Evolutionary conservation across 345 rosid species (phyloP).

Genomic region (Geranium brycei): DNA sequence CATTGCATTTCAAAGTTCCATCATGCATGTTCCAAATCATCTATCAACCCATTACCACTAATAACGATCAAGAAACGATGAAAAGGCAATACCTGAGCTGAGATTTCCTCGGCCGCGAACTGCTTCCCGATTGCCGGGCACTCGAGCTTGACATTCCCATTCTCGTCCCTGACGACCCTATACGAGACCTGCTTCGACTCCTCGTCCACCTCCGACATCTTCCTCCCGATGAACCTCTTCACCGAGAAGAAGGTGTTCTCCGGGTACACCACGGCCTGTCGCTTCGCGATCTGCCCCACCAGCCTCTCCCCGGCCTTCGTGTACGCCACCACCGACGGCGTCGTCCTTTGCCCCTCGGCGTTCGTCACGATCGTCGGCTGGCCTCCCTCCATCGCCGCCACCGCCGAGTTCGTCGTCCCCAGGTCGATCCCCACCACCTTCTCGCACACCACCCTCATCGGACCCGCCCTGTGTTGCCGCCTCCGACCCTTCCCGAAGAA

Average conservation of each 20-base stretch:
- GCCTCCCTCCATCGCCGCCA: slow-evolving; percentile 87
- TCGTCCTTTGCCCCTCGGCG: slow-evolving; percentile 94
- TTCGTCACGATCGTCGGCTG: slow-evolving; percentile 91
- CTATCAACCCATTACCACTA: not conserved
- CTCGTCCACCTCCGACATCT: slow-evolving; percentile 87
- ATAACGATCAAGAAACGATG: not conserved
- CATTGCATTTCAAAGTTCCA: too few relatives aligned
- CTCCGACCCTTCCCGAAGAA: slow-evolving; percentile 8
- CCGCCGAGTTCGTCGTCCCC: too few relatives aligned
- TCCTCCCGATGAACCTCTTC: slow-evolving; percentile 95
- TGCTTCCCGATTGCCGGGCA: slow-evolving; percentile 88
- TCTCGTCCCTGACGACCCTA: slow-evolving; percentile 62
- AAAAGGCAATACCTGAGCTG: slow-evolving; percentile 65
- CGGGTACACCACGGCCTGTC: slow-evolving; percentile 94
- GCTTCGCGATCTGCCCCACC: slow-evolving; percentile 93
- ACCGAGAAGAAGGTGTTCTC: slow-evolving; percentile 99
- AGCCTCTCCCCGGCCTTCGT: slow-evolving; percentile 75
- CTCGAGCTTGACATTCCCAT: slow-evolving; percentile 87
- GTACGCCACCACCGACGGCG: slow-evolving; percentile 94
- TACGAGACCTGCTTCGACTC: slow-evolving; percentile 92
- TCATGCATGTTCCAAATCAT: not conserved
- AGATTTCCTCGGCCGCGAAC: slow-evolving; percentile 94
- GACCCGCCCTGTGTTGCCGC: not conserved
- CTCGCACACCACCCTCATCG: slow-evolving; percentile 29
- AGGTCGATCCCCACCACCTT: slow-evolving; percentile 67